Base-by-base conservation (phyloP, 78 protist genomes). In the Andalucia godoyi region DNA sequence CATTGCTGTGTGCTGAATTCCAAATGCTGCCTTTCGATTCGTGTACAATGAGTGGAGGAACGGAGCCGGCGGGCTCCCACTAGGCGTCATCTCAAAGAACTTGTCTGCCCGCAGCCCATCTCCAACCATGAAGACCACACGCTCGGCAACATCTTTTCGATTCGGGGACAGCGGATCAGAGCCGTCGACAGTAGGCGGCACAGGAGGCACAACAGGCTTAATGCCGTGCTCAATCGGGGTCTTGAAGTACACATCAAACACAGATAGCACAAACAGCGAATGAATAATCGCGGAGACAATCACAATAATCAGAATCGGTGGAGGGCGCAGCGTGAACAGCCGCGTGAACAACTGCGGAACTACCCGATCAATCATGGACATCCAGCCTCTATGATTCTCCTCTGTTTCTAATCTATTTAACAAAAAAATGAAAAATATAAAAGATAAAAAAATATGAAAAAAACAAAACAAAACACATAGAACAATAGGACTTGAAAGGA, bases 21-120 rank as follows among this genome's bases (percentile, higher is more conserved):
- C 95, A 79, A 75, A 85, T 1, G 60, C 1, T 15, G 82, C 84
- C 17, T 23, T 25, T 7, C 46, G n/a, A n/a, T n/a, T 29, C 57
- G 66, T 76, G 34, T 75, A 15, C 58, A 80, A 57, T 32, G 45
- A 23, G 27, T 78, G 55, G 38, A 86, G 62, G 46, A 65, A 86
- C 21, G 85, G 82, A 7, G 88, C 70, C 27, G 38, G 17, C 29
- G 27, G 32, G 4, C 18, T 18, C 74, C 25, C 8, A 54, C 33
- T 29, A 8, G 76, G 57, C 29, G 32, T 29, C n/a, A 18, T 37
- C 18, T 79, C 80, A 70, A 54, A 87, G 41, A 83, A 59, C 40
- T 66, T 72, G 64, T 84, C 93, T 34, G 90, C 89, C 27, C 93
- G 73, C 39, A 82, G 58, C 0, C 90, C 93, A 51, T 87, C 93